phyloP scores from a whole-genome alignment of 805 yeast species.

The Pichia paraexigua region DNA sequence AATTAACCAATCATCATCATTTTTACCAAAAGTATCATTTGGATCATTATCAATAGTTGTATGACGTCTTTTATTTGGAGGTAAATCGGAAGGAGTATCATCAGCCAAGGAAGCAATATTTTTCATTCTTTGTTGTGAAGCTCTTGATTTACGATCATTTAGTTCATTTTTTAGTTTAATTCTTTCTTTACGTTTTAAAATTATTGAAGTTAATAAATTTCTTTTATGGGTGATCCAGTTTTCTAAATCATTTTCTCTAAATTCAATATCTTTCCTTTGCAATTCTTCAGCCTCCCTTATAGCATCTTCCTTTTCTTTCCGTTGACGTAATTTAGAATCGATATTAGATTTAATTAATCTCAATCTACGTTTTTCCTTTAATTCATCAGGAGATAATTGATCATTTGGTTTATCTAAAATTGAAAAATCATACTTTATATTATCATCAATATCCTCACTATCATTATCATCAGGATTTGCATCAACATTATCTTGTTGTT shows the following conservation, averaged over 20 bases:
- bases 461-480: slow-evolving; percentile 53
- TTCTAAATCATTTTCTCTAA: slow-evolving; percentile 66
- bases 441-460: slow-evolving; percentile 31
- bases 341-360: slow-evolving; percentile 73
- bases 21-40: slow-evolving; percentile 88
- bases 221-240: slow-evolving; percentile 79
- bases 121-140: slow-evolving; percentile 90
- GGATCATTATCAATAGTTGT: slow-evolving; percentile 83
- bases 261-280: slow-evolving; percentile 58
- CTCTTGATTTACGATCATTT: slow-evolving; percentile 81
- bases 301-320: slow-evolving; percentile 66
- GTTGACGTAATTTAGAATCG: slow-evolving; percentile 81
- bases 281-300: slow-evolving; percentile 51
- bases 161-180: slow-evolving; percentile 66
- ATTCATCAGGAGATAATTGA: slow-evolving; percentile 66
- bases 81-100: slow-evolving; percentile 28
- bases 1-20: slow-evolving; percentile 92
- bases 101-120: slow-evolving; percentile 84
- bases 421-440: slow-evolving; percentile 54
- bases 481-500: neutral
- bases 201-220: slow-evolving; percentile 46
- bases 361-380: slow-evolving; percentile 84
- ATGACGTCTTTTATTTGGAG: slow-evolving; percentile 35
- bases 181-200: slow-evolving; percentile 59
- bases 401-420: slow-evolving; percentile 79